Base-by-base conservation (phyloP, 306 rosid species). In the Ceratonia siliqua region DNA sequence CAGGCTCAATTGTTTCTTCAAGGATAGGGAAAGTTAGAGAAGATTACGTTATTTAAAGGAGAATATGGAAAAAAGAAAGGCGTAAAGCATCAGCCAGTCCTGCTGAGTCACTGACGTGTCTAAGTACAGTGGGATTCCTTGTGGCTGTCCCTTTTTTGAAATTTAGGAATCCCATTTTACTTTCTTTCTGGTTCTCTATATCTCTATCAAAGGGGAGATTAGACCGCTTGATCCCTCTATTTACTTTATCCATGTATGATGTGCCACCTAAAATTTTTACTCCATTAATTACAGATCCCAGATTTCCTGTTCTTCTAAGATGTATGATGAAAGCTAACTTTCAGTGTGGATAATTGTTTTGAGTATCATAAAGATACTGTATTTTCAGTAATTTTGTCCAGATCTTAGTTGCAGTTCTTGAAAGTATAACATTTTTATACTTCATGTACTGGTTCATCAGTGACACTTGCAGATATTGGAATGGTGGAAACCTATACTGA, bases 191-290 rank as follows among this genome's bases (percentile, higher is more conserved):
- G 9, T 71, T 73, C 75, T 49, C 21, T 66, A 70, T 80, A 72
- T 73, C 78, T 79, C 82, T 71, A 85, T 59, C 68, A 67, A 84
- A 84, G 89, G 81, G 80, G 84, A 66, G 77, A 77, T 82, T 81
- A 76, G 83, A 78, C 86, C 58, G 67, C 72, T 68, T 33, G 57
- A 42, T 50, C 70, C 70, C 57, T 28, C 57, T 69, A 52, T 70
- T 66, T 41, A 42, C 74, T 54, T 22, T 42, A 78, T 42, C 72
- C 62, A 66, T 75, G 49, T 79, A 35, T 75, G 68, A 62, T 70
- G 66, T 80, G 66, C 81, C 72, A 73, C 56, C 50, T 59, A 58
- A 33, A 74, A 21, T 79, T 65, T 75, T 54, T 63, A 65, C 55
- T 80, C 76, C 61, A 43, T 81, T 63, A 52, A 74, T 75, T 68